A percentile compares a stretch with the other conserved stretches of the same genome.
phyloP scores from a whole-genome alignment of 176 grass and related monocot species.

The Oryza nivara region DNA sequence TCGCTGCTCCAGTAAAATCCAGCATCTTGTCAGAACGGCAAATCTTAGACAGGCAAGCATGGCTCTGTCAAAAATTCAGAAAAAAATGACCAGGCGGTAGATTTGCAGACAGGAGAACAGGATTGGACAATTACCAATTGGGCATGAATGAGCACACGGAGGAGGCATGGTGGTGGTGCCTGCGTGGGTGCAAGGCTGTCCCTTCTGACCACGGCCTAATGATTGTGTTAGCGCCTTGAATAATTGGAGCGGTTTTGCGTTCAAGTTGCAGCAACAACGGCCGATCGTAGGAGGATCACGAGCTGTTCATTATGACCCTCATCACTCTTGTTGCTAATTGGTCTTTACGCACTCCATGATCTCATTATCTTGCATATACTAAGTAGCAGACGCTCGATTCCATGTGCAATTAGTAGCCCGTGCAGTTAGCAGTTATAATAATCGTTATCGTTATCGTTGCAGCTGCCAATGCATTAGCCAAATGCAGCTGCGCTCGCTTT shows the following conservation, averaged over 20 bases:
- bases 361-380: background rate
- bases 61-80: slow-evolving; percentile 1
- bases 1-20: background rate
- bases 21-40: background rate
- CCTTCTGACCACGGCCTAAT: slow-evolving; percentile 24
- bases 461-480: background rate
- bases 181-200: slow-evolving; percentile 10
- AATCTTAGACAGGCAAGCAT: background rate
- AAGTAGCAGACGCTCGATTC: background rate
- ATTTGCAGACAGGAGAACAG: background rate
- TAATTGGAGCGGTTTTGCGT: slow-evolving; percentile 5
- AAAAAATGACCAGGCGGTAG: background rate
- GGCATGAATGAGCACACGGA: background rate
- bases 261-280: background rate
- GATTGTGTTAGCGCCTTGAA: slow-evolving; percentile 22
- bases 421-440: background rate
- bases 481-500: background rate
- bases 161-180: background rate
- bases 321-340: background rate
- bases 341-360: slow-evolving; percentile 7
- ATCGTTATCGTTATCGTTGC: background rate
- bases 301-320: slow-evolving; percentile 15
- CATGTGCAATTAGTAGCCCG: slow-evolving; percentile 20
- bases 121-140: background rate
- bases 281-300: background rate